phyloP scores from a whole-genome alignment of 495 filamentous ascomycete genomes.

The Alectoria sarmentosa region DNA sequence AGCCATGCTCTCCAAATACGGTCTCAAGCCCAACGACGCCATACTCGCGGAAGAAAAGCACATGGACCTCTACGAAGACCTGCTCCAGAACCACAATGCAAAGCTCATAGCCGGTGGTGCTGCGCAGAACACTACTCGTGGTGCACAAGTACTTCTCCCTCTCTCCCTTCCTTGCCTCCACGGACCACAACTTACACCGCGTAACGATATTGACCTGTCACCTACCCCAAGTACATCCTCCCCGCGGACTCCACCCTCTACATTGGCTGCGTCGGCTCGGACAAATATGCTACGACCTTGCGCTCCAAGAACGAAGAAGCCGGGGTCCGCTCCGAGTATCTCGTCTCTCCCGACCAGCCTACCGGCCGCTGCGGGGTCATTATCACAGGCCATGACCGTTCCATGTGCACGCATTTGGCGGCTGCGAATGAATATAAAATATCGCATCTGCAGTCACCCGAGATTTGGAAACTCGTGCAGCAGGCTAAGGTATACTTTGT shows the following conservation, averaged over 20 bases:
- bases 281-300: constrained; percentile 85
- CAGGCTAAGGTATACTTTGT: constrained; percentile 84
- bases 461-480: constrained; percentile 88
- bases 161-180: neutral
- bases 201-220: neutral
- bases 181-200: constrained; percentile 1
- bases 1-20: constrained; percentile 82
- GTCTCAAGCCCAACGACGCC: constrained; percentile 89
- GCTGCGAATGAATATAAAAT: constrained; percentile 96
- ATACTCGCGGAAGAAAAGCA: constrained; percentile 94
- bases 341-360: constrained; percentile 67
- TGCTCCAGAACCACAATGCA: constrained; percentile 76
- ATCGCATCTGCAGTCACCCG: constrained; percentile 82
- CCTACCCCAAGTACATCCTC: constrained; percentile 66
- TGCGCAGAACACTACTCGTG: constrained; percentile 95
- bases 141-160: constrained; percentile 57
- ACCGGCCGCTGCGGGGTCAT: constrained; percentile 95
- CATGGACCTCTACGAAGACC: constrained; percentile 81
- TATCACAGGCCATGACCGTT: constrained; percentile 90
- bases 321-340: constrained; percentile 89
- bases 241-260: constrained; percentile 80
- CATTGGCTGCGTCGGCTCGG: constrained; percentile 85
- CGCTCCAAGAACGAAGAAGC: constrained; percentile 69
- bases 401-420: constrained; percentile 90
- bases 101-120: constrained; percentile 95